Conservation (phyloP, 352 stramenopile genomes). For the Phytophthora cactorum region DNA sequence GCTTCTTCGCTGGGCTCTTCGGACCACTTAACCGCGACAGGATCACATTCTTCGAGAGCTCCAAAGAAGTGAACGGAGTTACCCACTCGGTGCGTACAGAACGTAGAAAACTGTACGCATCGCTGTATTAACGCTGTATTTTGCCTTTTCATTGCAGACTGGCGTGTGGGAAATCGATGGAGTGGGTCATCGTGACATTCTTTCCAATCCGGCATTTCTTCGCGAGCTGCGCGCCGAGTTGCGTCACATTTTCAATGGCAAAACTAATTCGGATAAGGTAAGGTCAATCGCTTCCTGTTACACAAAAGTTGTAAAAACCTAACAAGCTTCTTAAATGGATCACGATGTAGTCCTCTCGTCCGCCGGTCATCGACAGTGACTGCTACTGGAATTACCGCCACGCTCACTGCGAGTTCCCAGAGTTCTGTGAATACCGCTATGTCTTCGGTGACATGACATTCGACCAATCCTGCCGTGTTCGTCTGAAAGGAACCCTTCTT, state of each 20-base stretch:
- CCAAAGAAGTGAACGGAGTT: conserved; percentile 32
- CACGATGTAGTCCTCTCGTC: conserved; percentile 51
- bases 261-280: conserved; percentile 64
- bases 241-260: conserved; percentile 68
- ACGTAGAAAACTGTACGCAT: not conserved
- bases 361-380: conserved; percentile 73
- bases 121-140: conserved; percentile 2
- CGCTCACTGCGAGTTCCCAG: conserved; percentile 70
- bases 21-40: conserved; percentile 51
- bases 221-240: conserved; percentile 77
- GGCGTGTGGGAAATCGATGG: conserved; percentile 86
- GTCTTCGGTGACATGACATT: conserved; percentile 82
- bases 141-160: conserved; percentile 44
- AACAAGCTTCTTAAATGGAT: not conserved
- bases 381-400: conserved; percentile 89
- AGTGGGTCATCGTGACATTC: conserved; percentile 73
- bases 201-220: conserved; percentile 73
- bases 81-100: conserved; percentile 39
- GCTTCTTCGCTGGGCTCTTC: conserved; percentile 77
- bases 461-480: conserved; percentile 81
- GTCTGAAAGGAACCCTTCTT: conserved; percentile 43
- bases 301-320: not conserved
- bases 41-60: conserved; percentile 83
- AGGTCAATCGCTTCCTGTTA: not conserved
- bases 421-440: conserved; percentile 87